Base-by-base conservation (phyloP, 164 flowering plant species). In the Sextonia rubra region DNA sequence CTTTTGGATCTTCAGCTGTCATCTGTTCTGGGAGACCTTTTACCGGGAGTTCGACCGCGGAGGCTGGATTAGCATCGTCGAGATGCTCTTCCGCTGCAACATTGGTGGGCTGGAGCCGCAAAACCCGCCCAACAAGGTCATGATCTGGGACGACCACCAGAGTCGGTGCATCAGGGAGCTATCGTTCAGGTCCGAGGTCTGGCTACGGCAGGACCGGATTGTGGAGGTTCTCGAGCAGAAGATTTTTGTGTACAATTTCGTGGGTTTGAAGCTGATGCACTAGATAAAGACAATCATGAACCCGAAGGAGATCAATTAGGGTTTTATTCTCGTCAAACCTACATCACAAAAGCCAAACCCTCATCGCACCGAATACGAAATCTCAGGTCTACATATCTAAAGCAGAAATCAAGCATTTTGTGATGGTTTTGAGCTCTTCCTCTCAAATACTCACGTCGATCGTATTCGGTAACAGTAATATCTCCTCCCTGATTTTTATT, bases 201-300 rank as follows among this genome's bases (percentile, higher is more conserved):
- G 87, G 65, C 76, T 93, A 14, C 71, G 94, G 4, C 76, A 93
- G 1, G 97, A 91, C 47, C 74, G 91, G 47, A 90, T 93, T 25
- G 77, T 91, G 44, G 93, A 86, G 27, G 82, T 88, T 14, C 71
- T 90, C 30, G 79, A 75, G 47, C 90, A 91, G 79, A 90, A 90
- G 84, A 79, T 93, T 0, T 88, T 74, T 23, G 90, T 91, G 17
- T 93, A 91, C 76, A 86, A 87, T 75, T 89, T 91, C 32, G 76
- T 77, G 48, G 91, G 90, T 66, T 72, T 89, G 78, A 91, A 88
- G 76, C 77, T 89, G 75, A 47, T 90, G 68, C 87, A 88, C 71
- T 93, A 90, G 75, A 86, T 93, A 55, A 97, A 93, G 79, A 91
- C 97, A 9, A 70, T 86, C 18, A 77, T 84, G 3, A 93, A 93